These are phyloP conservation scores for Acidiella bohemica DNA, from an alignment of 495 filamentous ascomycete species.

Conservation along the genomic window DNA sequence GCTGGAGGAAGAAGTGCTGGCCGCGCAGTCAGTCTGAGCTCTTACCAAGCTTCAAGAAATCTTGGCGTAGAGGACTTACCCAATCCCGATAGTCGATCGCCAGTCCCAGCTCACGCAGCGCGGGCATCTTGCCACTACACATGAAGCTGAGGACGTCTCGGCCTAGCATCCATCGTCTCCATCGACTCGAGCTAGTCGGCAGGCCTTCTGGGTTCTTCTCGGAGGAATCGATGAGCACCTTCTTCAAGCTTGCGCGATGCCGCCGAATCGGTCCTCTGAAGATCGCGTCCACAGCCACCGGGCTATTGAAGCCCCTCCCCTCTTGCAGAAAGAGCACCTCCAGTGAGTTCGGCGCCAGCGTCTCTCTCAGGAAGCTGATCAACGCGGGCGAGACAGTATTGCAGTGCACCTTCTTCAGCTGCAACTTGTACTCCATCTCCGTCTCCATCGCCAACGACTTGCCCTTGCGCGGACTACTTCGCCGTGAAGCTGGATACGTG, in stretches of 20 bases:
- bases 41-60: constrained; percentile 10
- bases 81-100: constrained; percentile 73
- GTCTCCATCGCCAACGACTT: constrained; percentile 24
- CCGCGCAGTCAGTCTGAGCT: background rate
- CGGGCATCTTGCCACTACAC: constrained; percentile 68
- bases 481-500: constrained; percentile 12
- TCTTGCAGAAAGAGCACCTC: constrained; percentile 81
- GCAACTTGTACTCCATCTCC: constrained; percentile 49
- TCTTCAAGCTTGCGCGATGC: constrained; percentile 61
- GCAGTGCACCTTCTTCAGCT: constrained; percentile 69
- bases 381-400: constrained; percentile 65
- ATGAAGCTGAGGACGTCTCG: constrained; percentile 64
- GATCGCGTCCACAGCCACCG: constrained; percentile 58
- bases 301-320: constrained; percentile 39
- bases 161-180: constrained; percentile 65
- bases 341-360: constrained; percentile 70
- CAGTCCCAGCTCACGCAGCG: constrained; percentile 61
- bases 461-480: constrained; percentile 18
- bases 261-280: constrained; percentile 59
- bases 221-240: constrained; percentile 64
- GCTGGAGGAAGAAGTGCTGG: constrained; percentile 79
- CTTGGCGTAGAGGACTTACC: constrained; percentile 40
- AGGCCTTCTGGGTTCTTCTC: constrained; percentile 31
- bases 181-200: constrained; percentile 33
- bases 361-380: constrained; percentile 73